These are phyloP conservation scores for Monosporozyma unispora DNA, from an alignment of 805 yeast species.

Conservation along the genomic window DNA sequence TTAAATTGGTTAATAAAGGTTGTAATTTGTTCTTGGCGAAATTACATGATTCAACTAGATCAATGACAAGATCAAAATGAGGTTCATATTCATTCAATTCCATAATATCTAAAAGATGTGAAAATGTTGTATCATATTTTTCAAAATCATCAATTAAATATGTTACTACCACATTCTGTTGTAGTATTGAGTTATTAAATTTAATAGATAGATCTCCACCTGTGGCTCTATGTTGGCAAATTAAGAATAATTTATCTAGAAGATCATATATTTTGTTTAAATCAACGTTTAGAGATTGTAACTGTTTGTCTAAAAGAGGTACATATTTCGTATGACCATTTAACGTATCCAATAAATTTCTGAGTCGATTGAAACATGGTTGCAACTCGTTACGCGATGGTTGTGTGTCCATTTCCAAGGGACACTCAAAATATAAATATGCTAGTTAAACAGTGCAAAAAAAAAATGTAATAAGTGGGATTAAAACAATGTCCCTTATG, in stretches of 20 bases:
- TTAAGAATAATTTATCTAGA: neutral
- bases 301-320: neutral
- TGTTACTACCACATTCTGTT: neutral
- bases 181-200: neutral
- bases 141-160: slow-evolving; percentile 25
- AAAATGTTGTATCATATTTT: slow-evolving; percentile 30
- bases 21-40: slow-evolving; percentile 18
- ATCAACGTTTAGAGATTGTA: slow-evolving; percentile 1
- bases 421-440: neutral
- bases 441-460: neutral
- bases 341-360: neutral
- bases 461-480: neutral
- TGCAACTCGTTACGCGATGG: slow-evolving; percentile 3
- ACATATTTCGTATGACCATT: slow-evolving; percentile 1
- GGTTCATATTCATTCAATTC: slow-evolving; percentile 17
- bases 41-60: slow-evolving; percentile 28
- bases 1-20: slow-evolving; percentile 22
- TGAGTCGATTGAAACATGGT: slow-evolving; percentile 5
- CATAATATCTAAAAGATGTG: slow-evolving; percentile 30
- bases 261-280: neutral
- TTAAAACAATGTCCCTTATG: neutral
- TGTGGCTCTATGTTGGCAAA: neutral
- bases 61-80: slow-evolving; percentile 15
- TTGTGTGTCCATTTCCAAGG: neutral
- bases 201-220: neutral